phyloP scores from a whole-genome alignment of 129 eudicot genomes.

The Flaveria bidentis region DNA sequence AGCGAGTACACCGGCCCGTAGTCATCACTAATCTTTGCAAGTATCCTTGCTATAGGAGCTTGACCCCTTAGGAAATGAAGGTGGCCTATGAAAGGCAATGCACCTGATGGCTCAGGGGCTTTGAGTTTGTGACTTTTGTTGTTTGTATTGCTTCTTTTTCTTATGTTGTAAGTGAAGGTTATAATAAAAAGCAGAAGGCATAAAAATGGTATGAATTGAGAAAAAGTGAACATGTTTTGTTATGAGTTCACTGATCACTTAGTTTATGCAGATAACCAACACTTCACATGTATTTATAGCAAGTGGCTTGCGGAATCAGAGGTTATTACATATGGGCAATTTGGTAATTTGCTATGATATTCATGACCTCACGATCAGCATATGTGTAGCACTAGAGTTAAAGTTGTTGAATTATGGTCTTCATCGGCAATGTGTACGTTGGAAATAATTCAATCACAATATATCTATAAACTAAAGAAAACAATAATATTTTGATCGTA shows the following conservation, averaged over 20 bases:
- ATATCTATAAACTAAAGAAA: too few species aligned
- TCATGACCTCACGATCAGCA: too few species aligned
- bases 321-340: too few species aligned
- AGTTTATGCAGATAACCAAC: not conserved
- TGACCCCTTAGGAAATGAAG: conserved; percentile 42
- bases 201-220: not conserved
- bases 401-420: too few species aligned
- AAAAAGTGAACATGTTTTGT: conserved; percentile 1
- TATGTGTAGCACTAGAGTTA: too few species aligned
- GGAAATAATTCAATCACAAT: too few species aligned
- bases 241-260: not conserved
- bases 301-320: too few species aligned
- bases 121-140: not conserved
- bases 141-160: not conserved
- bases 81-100: conserved; percentile 51
- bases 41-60: conserved; percentile 40
- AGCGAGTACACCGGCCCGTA: conserved; percentile 49
- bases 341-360: too few species aligned
- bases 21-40: conserved; percentile 42
- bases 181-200: conserved; percentile 8
- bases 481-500: too few species aligned
- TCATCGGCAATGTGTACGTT: too few species aligned
- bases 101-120: conserved; percentile 55
- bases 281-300: conserved; percentile 10
- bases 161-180: conserved; percentile 6